Percentiles rank a stretch among this genome's conserved stretches.
Evolutionary conservation across 352 stramenopile genomes (phyloP).

Genomic region (Phytophthora litchii): DNA sequence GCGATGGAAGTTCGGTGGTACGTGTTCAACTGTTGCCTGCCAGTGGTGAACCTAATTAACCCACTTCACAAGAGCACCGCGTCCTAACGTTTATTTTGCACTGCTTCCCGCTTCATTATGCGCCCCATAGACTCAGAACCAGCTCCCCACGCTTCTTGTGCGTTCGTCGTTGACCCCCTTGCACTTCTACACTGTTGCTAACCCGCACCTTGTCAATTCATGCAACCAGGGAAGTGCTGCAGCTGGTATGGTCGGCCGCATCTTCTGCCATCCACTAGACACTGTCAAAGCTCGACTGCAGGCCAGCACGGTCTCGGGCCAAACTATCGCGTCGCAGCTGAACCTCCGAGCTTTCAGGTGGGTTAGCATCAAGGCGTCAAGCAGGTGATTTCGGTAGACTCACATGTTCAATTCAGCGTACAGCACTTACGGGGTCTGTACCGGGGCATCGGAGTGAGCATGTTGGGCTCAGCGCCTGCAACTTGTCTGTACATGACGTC

Average conservation of each 20-base stretch:
- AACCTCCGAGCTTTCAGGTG: slow-evolving; percentile 57
- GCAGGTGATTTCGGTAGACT: neutral
- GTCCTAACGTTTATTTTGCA: slow-evolving; percentile 7
- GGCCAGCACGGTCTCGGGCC: slow-evolving; percentile 38
- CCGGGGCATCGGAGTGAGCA: slow-evolving; percentile 93
- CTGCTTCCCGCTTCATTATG: slow-evolving; percentile 2
- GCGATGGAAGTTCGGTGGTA: slow-evolving; percentile 25
- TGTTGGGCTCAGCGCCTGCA: slow-evolving; percentile 94
- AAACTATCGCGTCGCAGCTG: slow-evolving; percentile 51
- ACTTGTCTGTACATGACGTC: slow-evolving; percentile 97
- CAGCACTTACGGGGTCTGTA: slow-evolving; percentile 91
- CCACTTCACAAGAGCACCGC: neutral
- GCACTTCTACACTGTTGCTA: neutral
- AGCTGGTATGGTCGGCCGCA: slow-evolving; percentile 79
- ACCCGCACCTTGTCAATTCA: neutral
- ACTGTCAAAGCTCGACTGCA: slow-evolving; percentile 91
- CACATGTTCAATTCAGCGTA: slow-evolving; percentile 20
- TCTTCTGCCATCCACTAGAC: slow-evolving; percentile 93
- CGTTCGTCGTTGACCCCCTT: neutral
- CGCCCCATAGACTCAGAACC: slow-evolving; percentile 36
- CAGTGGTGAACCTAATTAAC: neutral
- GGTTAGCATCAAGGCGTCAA: neutral
- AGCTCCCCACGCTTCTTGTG: slow-evolving; percentile 70
- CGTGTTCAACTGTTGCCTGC: neutral
- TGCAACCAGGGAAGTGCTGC: slow-evolving; percentile 70